Base-by-base conservation (phyloP, 2,329 filamentous ascomycete genomes). In the Lojkania enalia region DNA sequence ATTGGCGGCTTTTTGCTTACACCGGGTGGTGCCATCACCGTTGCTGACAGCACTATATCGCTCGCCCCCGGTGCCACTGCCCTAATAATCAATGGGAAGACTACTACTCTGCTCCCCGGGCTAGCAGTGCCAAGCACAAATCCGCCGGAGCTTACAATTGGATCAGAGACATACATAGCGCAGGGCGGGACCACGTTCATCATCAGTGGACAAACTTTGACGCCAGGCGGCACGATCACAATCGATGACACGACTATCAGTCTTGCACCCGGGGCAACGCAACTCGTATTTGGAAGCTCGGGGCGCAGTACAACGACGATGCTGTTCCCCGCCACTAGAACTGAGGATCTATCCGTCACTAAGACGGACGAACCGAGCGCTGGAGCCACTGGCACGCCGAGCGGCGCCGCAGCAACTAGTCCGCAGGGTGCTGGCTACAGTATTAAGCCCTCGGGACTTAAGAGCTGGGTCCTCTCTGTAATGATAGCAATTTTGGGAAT, bases 281-380 rank as follows among this genome's bases (percentile, higher is more conserved):
- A 68, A 14, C 48, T 74, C 6, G 57, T 66, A 20, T 66, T 72
- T 36, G 62, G 67, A 4, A 69, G 61, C 20, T 33, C 60, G 4
- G 62, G 64, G 3, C 61, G 60, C 14, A 61, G 53, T 15, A 63
- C 64, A 3, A 65, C 60, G 2, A 57, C 52, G 3, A 69, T 65
- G 0, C 52, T 75, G 9, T 72, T 73, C 47, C 70, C 71, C 4
- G 71, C 69, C 1, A 69, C 67, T 3, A 65, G 60, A 16, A 68
- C 67, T 1, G 47, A 44, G 25, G 38, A 31, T 4, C 44, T 42
- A 21, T 49, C 32, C 5, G 35, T 41, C 3, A 56, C 55, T 1
- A 16, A 15, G 3, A 40, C 46, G 4, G 42, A 44, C 7, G 35
- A 39, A 16, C 45, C 60, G n/a, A 58, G 48, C 6, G 56, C 49